Base-by-base conservation (phyloP, 257 asterid species). In the Capsicum rhomboideum region DNA sequence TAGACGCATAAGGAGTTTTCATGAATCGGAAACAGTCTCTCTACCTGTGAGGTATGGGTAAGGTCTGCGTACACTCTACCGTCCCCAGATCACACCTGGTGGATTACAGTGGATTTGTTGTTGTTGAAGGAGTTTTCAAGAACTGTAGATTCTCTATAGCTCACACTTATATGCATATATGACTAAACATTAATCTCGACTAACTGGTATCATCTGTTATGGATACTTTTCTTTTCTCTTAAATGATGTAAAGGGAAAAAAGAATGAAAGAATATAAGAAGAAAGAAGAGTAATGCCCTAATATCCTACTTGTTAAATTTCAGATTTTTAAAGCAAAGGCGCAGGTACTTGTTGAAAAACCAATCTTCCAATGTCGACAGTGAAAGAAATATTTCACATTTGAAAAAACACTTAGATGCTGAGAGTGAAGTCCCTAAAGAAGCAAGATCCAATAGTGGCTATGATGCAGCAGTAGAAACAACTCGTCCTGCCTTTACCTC, bases 291-390 rank as follows among this genome's bases (percentile, higher is more conserved):
- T 72, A 21, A 72, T 21, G 13, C 16, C 44, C 50, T 59, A 56
- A 40, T 18, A 58, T 8, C 66, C 21, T 49, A 69, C 78, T 26
- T 29, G 6, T 54, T 87, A 82, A 69, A 55, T 89, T 83, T 79
- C 92, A 91, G 93, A 84, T 91, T 90, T 37, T 87, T 91, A 85
- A 90, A 88, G 87, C 82, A 13, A 83, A 90, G 85, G 81, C 90
- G 40, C 37, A 88, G 44, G 10, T 31, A 46, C 71, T 85, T 91
- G 42, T 46, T 58, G 77, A 54, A 81, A 69, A 64, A 3, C 44
- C 80, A 83, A 61, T 87, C 87, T 67, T 79, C 80, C 26, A 20
- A 80, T n/a, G 17, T 10, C 2, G 87, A 53, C n/a, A 68, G 31
- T 31, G 82, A 8, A 16, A 75, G n/a, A 2, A 14, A 16, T 29